Percentiles rank a stretch among this genome's conserved stretches.
Evolutionary conservation across 1,284 basidiomycete genomes (phyloP).

Genomic region (Irpex sp.): DNA sequence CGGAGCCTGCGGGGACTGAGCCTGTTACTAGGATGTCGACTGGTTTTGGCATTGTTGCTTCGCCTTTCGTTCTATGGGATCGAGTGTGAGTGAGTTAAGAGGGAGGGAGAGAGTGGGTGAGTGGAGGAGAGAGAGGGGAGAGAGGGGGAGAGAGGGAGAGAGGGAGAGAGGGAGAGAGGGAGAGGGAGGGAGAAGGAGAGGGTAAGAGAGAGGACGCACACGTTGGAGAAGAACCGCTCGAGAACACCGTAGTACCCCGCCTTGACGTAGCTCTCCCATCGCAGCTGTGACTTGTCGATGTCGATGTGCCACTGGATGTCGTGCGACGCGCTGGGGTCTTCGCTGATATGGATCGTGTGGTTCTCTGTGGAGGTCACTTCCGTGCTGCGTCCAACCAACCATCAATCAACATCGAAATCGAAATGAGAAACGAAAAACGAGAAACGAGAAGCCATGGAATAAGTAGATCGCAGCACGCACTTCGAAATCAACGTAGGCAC

Average conservation of each 20-base stretch:
- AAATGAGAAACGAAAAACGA: too few relatives aligned
- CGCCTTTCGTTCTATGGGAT: neutral
- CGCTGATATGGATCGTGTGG: neutral
- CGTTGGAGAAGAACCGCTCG: conserved; percentile 51
- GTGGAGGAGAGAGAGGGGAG: too few relatives aligned
- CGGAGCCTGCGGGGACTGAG: conserved; percentile 78
- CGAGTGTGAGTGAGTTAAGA: too few relatives aligned
- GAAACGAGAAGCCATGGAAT: too few relatives aligned
- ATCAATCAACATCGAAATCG: too few relatives aligned
- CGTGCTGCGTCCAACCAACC: neutral
- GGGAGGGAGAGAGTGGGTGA: too few relatives aligned
- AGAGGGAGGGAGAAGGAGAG: too few relatives aligned
- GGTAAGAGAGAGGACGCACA: conserved; percentile 1
- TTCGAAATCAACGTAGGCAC: conserved; percentile 36
- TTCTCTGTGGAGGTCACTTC: neutral
- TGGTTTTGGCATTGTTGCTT: conserved; percentile 37
- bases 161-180: too few relatives aligned
- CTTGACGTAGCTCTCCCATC: conserved; percentile 88
- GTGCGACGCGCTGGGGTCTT: neutral
- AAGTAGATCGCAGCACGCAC: neutral
- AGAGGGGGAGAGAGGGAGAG: too few relatives aligned
- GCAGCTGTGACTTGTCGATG: conserved; percentile 64
- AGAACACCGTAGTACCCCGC: conserved; percentile 80
- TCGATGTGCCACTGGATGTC: conserved; percentile 60
- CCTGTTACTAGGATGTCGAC: conserved; percentile 75